Conservation (phyloP, 2,329 filamentous ascomycete species). For the Ophiostoma himal-ulmi region DNA sequence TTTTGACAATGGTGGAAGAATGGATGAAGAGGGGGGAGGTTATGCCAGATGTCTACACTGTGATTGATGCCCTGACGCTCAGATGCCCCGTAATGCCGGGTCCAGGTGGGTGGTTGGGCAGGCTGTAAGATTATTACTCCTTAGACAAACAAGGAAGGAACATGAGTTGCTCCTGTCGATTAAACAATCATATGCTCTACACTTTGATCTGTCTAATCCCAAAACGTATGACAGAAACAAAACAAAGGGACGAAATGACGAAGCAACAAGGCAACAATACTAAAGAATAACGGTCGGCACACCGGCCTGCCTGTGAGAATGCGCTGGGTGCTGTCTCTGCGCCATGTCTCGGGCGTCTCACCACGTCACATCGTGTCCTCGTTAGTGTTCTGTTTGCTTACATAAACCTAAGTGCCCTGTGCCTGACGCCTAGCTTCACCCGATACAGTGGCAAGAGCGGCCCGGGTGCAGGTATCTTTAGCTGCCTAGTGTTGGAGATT, state of each 20-base stretch:
- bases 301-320: background rate
- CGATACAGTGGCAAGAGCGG: constrained; percentile 17
- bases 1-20: constrained; percentile 1
- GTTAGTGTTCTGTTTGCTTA: constrained; percentile 10
- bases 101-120: constrained; percentile 17
- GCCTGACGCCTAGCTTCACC: constrained; percentile 16
- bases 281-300: background rate
- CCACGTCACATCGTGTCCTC: constrained; percentile 22
- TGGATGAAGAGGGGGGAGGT: background rate
- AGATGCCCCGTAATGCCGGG: constrained; percentile 11
- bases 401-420: background rate
- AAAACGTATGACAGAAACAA: background rate
- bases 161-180: constrained; percentile 12
- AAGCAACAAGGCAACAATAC: background rate
- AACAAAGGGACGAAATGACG: background rate
- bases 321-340: constrained; percentile 14
- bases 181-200: background rate
- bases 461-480: background rate
- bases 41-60: constrained; percentile 7
- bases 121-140: background rate
- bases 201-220: background rate
- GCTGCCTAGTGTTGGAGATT: constrained; percentile 4
- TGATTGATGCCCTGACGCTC: background rate
- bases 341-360: constrained; percentile 13
- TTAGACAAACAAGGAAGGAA: constrained; percentile 14